A percentile compares a stretch with the other conserved stretches of the same genome.
Conservation (phyloP, 352 stramenopile genomes). For the Pythium oligandrum region DNA sequence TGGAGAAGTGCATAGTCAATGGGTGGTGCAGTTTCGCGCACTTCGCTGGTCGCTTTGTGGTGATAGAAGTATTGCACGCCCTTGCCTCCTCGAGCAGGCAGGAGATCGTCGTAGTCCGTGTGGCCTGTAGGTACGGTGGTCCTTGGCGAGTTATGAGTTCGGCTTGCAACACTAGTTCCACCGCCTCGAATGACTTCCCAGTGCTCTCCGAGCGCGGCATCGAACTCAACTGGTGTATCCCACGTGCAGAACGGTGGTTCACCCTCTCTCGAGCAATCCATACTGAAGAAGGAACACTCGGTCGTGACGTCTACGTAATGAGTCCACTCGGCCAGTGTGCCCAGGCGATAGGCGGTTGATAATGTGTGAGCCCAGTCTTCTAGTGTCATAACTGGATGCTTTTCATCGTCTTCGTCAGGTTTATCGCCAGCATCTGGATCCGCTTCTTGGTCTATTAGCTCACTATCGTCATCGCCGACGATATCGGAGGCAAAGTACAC, state of each 20-base stretch:
- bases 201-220: slow-evolving; percentile 45
- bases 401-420: slow-evolving; percentile 8
- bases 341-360: slow-evolving; percentile 40
- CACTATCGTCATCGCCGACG: slow-evolving; percentile 7
- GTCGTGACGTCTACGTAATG: slow-evolving; percentile 62
- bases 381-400: slow-evolving; percentile 17
- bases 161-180: slow-evolving; percentile 11
- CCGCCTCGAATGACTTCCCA: slow-evolving; percentile 55
- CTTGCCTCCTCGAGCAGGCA: slow-evolving; percentile 6
- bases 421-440: slow-evolving; percentile 12
- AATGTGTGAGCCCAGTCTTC: slow-evolving; percentile 44
- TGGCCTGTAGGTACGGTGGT: too few relatives aligned
- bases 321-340: slow-evolving; percentile 61
- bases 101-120: background rate
- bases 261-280: background rate
- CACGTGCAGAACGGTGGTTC: slow-evolving; percentile 32
- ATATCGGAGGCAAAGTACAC: slow-evolving; percentile 57
- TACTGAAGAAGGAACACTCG: slow-evolving; percentile 49
- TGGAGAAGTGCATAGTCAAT: slow-evolving; percentile 61
- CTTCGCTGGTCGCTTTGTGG: slow-evolving; percentile 47
- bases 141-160: slow-evolving; percentile 4
- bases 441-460: slow-evolving; percentile 5
- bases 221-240: slow-evolving; percentile 66
- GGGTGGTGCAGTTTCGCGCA: slow-evolving; percentile 35
- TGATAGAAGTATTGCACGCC: slow-evolving; percentile 58